Conservation (phyloP, 306 rosid species). For the Vicia sativa region DNA sequence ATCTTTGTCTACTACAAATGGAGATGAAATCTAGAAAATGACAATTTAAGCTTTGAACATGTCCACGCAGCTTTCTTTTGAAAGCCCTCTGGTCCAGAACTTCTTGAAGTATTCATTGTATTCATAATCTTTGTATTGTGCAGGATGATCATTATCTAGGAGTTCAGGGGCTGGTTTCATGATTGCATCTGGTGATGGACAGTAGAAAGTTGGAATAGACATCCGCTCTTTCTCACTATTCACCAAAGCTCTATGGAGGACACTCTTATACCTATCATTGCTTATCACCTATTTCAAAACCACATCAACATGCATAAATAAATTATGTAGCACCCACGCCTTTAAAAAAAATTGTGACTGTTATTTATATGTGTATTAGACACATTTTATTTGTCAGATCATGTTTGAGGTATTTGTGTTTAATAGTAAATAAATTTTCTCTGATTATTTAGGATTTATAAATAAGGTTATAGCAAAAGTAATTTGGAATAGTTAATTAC, state of each 20-base stretch:
- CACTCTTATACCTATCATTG: constrained; percentile 72
- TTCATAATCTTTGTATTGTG: constrained; percentile 51
- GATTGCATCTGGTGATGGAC: constrained; percentile 69
- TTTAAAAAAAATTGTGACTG: too few species aligned
- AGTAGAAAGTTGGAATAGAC: constrained; percentile 78
- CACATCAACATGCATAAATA: not conserved
- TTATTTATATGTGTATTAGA: too few species aligned
- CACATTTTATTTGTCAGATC: too few species aligned
- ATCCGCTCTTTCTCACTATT: constrained; percentile 71
- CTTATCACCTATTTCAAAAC: constrained; percentile 46
- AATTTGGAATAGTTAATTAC: constrained; percentile 23
- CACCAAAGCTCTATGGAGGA: constrained; percentile 81
- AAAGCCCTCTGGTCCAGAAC: constrained; percentile 75
- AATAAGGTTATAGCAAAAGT: too few species aligned
- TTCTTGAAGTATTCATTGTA: constrained; percentile 65
- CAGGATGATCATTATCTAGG: constrained; percentile 40
- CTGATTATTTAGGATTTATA: too few species aligned
- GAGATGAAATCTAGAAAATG: not conserved
- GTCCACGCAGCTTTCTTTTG: constrained; percentile 41
- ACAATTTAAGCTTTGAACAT: constrained; percentile 34
- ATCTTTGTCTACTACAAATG: not conserved
- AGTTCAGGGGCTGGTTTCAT: constrained; percentile 65
- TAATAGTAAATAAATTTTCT: not conserved
- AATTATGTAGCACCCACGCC: too few species aligned
- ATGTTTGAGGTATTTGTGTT: too few species aligned